Conservation (phyloP, 2,329 filamentous ascomycete genomes). For the Nothomitra cinnamomea region DNA sequence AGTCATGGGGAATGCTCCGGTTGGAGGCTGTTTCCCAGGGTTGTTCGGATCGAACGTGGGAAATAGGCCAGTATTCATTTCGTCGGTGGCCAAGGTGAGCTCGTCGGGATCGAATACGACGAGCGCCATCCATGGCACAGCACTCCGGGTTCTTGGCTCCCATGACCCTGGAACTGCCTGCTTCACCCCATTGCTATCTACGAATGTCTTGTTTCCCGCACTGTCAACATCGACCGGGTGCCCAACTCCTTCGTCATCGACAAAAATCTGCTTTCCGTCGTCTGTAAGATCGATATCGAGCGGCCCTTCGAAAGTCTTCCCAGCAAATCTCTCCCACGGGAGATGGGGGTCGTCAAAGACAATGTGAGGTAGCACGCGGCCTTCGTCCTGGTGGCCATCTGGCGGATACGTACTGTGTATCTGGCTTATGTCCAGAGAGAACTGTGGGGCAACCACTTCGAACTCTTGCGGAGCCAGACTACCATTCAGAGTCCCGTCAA, state of each 20-base stretch:
- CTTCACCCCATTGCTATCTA: no score
- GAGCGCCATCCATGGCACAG: conserved; percentile 26
- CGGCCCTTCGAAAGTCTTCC: conserved; percentile 5
- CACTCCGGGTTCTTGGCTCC: no score
- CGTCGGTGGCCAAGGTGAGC: conserved; percentile 13
- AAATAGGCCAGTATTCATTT: not conserved
- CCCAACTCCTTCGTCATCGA: no score
- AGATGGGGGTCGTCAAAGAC: conserved; percentile 27
- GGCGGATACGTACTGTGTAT: conserved; percentile 26
- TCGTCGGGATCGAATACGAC: conserved; percentile 24
- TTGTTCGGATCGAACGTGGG: not conserved
- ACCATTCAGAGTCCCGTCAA: conserved; percentile 15
- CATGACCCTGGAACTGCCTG: no score
- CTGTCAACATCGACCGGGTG: no score
- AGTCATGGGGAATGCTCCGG: no score
- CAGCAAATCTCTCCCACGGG: conserved; percentile 25
- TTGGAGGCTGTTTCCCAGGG: not conserved
- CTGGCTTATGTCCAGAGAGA: not conserved
- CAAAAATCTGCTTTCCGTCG: no score
- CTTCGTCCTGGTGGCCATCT: conserved; percentile 20
- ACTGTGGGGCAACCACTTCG: not conserved
- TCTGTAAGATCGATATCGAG: conserved; percentile 4
- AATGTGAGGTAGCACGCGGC: conserved; percentile 25
- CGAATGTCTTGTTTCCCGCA: no score
- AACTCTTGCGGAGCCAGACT: not conserved